Evolutionary conservation across 73 alveolate genomes (phyloP).

Genomic region (Tetrahymena elliotti): DNA sequence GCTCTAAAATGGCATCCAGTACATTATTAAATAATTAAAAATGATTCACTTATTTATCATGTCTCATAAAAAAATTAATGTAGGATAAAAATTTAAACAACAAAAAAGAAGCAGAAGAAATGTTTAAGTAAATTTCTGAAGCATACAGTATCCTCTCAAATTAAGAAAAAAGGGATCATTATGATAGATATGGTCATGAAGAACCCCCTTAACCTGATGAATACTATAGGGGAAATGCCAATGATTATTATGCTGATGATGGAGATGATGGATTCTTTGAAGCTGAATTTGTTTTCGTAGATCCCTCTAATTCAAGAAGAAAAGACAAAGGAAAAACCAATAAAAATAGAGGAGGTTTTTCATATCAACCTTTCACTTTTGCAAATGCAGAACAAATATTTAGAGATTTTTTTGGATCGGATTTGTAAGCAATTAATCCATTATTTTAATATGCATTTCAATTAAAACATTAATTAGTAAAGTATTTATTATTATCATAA

Average conservation of each 20-base stretch:
- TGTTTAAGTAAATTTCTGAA: constrained; percentile 89
- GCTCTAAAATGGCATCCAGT: constrained; percentile 96
- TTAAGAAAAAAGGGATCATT: constrained; percentile 70
- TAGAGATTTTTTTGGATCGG: neutral
- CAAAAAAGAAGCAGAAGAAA: constrained; percentile 80
- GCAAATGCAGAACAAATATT: neutral
- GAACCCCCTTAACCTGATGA: neutral
- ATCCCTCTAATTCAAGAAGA: neutral
- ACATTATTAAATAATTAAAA: neutral
- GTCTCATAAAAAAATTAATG: neutral
- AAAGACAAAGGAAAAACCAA: neutral
- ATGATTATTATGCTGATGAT: neutral
- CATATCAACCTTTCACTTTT: neutral
- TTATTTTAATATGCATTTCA: too few relatives aligned
- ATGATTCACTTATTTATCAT: too few relatives aligned
- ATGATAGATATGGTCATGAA: constrained; percentile 81
- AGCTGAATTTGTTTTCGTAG: neutral
- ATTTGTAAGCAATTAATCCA: neutral
- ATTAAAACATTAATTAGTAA: too few relatives aligned
- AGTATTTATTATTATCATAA: too few relatives aligned
- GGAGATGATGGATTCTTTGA: neutral
- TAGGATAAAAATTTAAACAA: constrained; percentile 31
- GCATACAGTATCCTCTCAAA: constrained; percentile 91
- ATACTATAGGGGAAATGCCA: neutral
- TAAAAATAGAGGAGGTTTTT: neutral